Evolutionary conservation across 441 rosid genomes (phyloP).

Genomic region (Eugenia klotzschiana): DNA sequence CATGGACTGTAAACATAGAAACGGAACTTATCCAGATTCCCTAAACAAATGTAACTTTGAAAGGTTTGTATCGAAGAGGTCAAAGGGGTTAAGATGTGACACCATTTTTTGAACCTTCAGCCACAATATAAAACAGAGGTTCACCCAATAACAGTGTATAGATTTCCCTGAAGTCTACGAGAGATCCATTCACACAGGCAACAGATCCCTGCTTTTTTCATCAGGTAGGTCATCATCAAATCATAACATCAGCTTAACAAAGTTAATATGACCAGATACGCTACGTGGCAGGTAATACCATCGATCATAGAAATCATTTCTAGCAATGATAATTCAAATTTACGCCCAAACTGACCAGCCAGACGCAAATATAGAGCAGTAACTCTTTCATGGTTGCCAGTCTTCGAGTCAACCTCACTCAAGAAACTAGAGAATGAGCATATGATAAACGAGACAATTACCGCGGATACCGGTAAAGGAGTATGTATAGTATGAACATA

Average conservation of each 20-base stretch:
- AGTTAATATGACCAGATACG: not conserved
- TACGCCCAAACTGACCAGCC: not conserved
- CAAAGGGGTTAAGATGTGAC: not conserved
- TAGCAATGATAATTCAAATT: not conserved
- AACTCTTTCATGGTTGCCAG: not conserved
- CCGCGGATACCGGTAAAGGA: not conserved
- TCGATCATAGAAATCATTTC: not conserved
- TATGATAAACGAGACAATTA: not conserved
- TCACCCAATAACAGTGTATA: conserved; percentile 55
- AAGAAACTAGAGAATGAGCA: not conserved
- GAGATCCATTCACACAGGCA: conserved; percentile 25
- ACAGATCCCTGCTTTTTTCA: conserved; percentile 42
- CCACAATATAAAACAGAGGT: conserved; percentile 19
- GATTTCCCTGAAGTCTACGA: conserved; percentile 33
- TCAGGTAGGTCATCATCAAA: not conserved
- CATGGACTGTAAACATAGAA: not conserved
- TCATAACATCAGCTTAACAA: not conserved
- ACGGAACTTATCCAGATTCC: not conserved
- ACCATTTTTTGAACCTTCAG: conserved; percentile 13
- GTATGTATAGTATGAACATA: not conserved
- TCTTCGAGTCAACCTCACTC: not conserved
- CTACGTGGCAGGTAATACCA: not conserved
- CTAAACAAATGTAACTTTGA: not conserved
- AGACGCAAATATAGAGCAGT: not conserved
- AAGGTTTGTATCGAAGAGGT: not conserved